These are phyloP conservation scores for Cystoderma amianthinum DNA, from an alignment of 768 basidiomycete genomes.

Conservation along the genomic window DNA sequence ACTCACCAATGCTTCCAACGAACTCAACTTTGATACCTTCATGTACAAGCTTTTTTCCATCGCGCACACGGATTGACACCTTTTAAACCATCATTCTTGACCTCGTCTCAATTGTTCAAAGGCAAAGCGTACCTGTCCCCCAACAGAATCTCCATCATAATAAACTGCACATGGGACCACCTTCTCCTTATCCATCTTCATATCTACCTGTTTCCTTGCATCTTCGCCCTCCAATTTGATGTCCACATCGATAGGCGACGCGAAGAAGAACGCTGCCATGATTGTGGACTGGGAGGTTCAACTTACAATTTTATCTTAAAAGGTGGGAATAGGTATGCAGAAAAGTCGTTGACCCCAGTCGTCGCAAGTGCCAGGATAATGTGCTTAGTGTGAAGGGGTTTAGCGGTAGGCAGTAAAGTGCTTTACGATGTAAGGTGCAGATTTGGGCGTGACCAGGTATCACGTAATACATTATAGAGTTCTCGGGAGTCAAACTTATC, in stretches of 20 bases:
- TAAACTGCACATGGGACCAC: slow-evolving; percentile 83
- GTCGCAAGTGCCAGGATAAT: too few relatives aligned
- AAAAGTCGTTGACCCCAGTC: too few relatives aligned
- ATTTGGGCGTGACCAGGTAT: too few relatives aligned
- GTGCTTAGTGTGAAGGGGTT: too few relatives aligned
- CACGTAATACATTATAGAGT: too few relatives aligned
- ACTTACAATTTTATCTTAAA: too few relatives aligned
- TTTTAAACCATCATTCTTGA: slow-evolving; percentile 18
- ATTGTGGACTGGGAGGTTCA: too few relatives aligned
- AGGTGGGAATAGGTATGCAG: too few relatives aligned
- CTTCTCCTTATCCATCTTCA: slow-evolving; percentile 87
- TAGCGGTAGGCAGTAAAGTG: too few relatives aligned
- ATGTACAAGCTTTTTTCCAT: slow-evolving; percentile 91
- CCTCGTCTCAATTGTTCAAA: not conserved
- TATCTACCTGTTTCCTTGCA: slow-evolving; percentile 79
- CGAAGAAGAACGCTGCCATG: slow-evolving; percentile 91
- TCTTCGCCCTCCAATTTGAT: slow-evolving; percentile 86
- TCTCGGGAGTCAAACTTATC: too few relatives aligned
- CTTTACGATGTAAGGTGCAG: too few relatives aligned
- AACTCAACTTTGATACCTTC: slow-evolving; percentile 99
- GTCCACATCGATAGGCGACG: slow-evolving; percentile 86
- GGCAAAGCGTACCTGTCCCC: slow-evolving; percentile 60
- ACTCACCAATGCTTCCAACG: slow-evolving; percentile 87
- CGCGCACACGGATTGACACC: slow-evolving; percentile 84
- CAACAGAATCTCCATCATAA: slow-evolving; percentile 91